Percentiles rank a stretch among this genome's conserved stretches.
Evolutionary conservation across 805 yeast species (phyloP).

Genomic region (Peterozyma toletana): DNA sequence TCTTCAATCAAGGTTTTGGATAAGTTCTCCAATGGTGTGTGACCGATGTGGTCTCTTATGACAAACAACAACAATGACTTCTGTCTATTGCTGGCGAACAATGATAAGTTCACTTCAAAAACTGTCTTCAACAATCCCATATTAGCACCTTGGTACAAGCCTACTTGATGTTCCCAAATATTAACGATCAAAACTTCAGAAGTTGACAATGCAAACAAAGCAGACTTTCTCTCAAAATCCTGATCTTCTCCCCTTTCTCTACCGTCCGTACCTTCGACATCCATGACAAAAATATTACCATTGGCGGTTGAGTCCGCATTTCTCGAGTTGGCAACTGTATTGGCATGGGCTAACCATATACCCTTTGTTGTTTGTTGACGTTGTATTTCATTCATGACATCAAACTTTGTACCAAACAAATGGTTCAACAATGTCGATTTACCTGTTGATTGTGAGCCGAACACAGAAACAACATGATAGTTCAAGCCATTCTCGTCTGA

Average conservation of each 20-base stretch:
- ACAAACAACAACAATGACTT: conserved; percentile 75
- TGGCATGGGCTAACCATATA: conserved; percentile 65
- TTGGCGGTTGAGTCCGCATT: conserved; percentile 6
- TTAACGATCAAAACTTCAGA: conserved; percentile 87
- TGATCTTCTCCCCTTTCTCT: conserved; percentile 97
- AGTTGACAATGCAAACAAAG: conserved; percentile 88
- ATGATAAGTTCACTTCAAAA: conserved; percentile 85
- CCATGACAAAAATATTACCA: conserved; percentile 65
- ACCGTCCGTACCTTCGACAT: conserved; percentile 99
- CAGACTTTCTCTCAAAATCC: conserved; percentile 95
- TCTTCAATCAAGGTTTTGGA: conserved; percentile 65
- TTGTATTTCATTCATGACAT: conserved; percentile 82
- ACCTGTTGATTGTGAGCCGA: conserved; percentile 96
- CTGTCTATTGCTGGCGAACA: conserved; percentile 60
- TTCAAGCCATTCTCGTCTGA: conserved; percentile 46
- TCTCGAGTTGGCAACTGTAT: conserved; percentile 23
- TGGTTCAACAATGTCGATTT: conserved; percentile 87
- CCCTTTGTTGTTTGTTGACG: conserved; percentile 92
- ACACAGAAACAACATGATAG: conserved; percentile 89
- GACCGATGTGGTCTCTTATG: conserved; percentile 85
- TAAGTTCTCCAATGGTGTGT: conserved; percentile 72
- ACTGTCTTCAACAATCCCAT: conserved; percentile 94
- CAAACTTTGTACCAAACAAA: conserved; percentile 80
- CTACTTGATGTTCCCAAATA: conserved; percentile 96
- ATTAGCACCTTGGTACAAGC: conserved; percentile 95